These are phyloP conservation scores for Trichoderma aggressivum DNA, from an alignment of 2,329 filamentous ascomycete genomes.

Conservation along the genomic window DNA sequence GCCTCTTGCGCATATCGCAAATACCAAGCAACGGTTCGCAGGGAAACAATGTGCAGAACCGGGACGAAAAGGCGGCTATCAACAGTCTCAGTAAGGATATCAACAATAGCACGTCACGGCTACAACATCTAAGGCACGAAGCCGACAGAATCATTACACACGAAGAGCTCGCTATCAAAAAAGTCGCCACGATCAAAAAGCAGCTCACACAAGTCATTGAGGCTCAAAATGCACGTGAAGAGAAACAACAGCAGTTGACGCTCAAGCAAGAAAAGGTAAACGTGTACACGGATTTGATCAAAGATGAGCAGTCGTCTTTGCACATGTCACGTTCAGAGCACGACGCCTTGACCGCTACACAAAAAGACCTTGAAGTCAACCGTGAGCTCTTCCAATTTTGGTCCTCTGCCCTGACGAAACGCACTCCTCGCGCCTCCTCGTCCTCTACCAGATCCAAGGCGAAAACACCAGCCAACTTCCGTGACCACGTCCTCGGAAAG, in stretches of 20 bases:
- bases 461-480: conserved; percentile 19
- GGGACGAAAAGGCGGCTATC: background rate
- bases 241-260: background rate
- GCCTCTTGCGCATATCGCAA: background rate
- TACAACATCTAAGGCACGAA: conserved; percentile 7
- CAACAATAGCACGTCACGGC: background rate
- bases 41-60: background rate
- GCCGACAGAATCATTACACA: background rate
- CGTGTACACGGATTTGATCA: background rate
- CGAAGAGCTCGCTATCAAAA: background rate
- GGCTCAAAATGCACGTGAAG: conserved; percentile 2
- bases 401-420: conserved; percentile 19
- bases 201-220: background rate
- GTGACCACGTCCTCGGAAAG: conserved; percentile 20
- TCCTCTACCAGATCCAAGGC: conserved; percentile 5
- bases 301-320: conserved; percentile 9
- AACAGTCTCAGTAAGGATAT: conserved; percentile 9
- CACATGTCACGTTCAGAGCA: background rate
- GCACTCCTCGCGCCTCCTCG: conserved; percentile 16
- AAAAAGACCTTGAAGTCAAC: conserved; percentile 9
- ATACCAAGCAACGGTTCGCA: background rate
- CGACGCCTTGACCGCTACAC: background rate
- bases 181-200: background rate
- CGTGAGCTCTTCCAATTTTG: conserved; percentile 25
- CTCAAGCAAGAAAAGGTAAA: conserved; percentile 13